These are phyloP conservation scores for Trypanosoma rangeli DNA, from an alignment of 208 protist species.

Conservation along the genomic window DNA sequence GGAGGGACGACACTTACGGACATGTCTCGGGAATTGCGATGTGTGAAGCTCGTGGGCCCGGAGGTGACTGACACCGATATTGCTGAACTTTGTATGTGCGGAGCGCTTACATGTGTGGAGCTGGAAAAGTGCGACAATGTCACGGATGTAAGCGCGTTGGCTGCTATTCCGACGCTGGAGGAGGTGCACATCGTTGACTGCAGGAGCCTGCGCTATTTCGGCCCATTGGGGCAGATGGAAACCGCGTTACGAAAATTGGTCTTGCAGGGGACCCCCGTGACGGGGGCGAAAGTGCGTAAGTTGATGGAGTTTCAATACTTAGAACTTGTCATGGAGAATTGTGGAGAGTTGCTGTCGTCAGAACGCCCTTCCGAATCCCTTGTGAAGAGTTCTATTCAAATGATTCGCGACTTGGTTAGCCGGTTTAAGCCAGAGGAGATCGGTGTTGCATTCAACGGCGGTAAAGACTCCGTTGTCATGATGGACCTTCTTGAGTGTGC, in stretches of 20 bases:
- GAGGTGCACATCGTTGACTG: slow-evolving; percentile 20
- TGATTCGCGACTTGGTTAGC: slow-evolving; percentile 44
- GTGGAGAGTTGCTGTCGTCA: neutral
- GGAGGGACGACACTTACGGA: neutral
- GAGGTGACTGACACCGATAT: slow-evolving; percentile 19
- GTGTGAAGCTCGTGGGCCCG: slow-evolving; percentile 7
- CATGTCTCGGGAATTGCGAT: neutral
- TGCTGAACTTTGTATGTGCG: neutral
- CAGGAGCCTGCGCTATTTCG: slow-evolving; percentile 16
- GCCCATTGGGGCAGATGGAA: slow-evolving; percentile 7
- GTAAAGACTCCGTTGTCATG: slow-evolving; percentile 90
- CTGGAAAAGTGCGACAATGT: slow-evolving; percentile 13
- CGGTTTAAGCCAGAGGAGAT: slow-evolving; percentile 50
- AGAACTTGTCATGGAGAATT: slow-evolving; percentile 13
- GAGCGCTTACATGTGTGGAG: slow-evolving; percentile 1
- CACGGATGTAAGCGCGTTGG: slow-evolving; percentile 23
- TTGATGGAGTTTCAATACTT: neutral
- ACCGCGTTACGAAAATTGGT: slow-evolving; percentile 17
- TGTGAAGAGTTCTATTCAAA: slow-evolving; percentile 29
- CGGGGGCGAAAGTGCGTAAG: slow-evolving; percentile 6
- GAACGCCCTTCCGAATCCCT: slow-evolving; percentile 7
- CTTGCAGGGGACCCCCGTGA: slow-evolving; percentile 14
- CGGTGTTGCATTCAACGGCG: slow-evolving; percentile 89
- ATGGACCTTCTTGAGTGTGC: slow-evolving; percentile 63
- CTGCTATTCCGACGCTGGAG: slow-evolving; percentile 9